Evolutionary conservation across 306 rosid genomes (phyloP), one percentile per base, ranked within the genome.

Genomic region (Vicia villosa): DNA sequence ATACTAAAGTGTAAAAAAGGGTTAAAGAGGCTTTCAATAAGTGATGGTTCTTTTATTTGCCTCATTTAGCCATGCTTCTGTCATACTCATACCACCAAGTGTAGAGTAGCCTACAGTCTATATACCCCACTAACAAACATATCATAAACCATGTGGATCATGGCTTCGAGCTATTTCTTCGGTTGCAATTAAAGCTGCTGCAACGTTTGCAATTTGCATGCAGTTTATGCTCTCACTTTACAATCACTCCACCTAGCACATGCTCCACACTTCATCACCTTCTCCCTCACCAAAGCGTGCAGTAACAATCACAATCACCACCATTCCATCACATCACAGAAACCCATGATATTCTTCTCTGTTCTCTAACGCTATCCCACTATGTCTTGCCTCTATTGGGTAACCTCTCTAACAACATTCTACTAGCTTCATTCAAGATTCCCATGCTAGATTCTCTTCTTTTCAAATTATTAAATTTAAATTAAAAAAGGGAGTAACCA

Each of bases 181-280:
- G 32, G 14, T 70, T 49, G 4, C 74, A 79, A 76, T 69, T 69
- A 79, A 79, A 76, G 84, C 77, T 79, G 84, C 77, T 76, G 84
- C 84, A 13, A 13, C 5, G 6, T 75, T 17, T 47, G 81, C 74
- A 62, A 5, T 75, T 17, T 47, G 81, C 74, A 67, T 72, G 68
- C 74, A 12, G 17, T 51, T 50, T 71, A 14, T 73, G 61, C 74
- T 66, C 60, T 72, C 47, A 66, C 86, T 75, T 83, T 75, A 75
- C 74, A 71, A 78, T 69, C 68, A 78, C 68, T 42, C 28, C 67
- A 9, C 21, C 2, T 50, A 10, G 19, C 19, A 26, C 9, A 10
- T 56, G 10, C 16, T 1, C 10, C 38, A 9, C 38, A 34, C 8
- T 34, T 34, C 38, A 34, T 7, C 14, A 24, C 59, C 22, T 8